Evolutionary conservation across 208 protist species (phyloP).

Genomic region (Crithidia bombi): DNA sequence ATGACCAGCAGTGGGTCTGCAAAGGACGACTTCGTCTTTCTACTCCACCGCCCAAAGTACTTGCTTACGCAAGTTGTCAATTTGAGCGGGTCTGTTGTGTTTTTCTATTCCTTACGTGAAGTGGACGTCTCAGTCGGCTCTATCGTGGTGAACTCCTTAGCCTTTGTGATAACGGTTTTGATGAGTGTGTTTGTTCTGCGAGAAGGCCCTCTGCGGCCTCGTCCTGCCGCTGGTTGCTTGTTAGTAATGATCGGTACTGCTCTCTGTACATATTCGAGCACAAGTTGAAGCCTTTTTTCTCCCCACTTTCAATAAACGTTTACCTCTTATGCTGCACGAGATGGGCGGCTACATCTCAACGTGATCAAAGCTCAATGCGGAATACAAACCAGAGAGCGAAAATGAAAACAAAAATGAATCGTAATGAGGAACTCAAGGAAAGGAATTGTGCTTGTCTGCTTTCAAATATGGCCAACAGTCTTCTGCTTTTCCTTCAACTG

Average conservation of each 20-base stretch:
- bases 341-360: too few species aligned
- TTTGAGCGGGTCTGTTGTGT: conserved; percentile 72
- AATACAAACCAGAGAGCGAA: background rate
- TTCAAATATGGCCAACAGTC: too few species aligned
- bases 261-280: conserved; percentile 69
- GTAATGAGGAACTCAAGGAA: background rate
- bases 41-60: conserved; percentile 74
- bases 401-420: background rate
- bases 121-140: conserved; percentile 84
- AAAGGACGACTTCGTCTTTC: conserved; percentile 65
- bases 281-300: conserved; percentile 6
- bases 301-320: too few species aligned
- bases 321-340: background rate
- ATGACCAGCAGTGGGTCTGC: conserved; percentile 58
- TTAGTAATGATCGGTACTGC: conserved; percentile 74
- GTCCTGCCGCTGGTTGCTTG: conserved; percentile 49
- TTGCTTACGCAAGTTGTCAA: conserved; percentile 69
- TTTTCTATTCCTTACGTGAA: conserved; percentile 76
- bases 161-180: conserved; percentile 84
- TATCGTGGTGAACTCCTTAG: conserved; percentile 82
- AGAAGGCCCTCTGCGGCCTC: conserved; percentile 56
- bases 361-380: too few species aligned
- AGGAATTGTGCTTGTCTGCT: background rate
- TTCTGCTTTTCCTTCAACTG: too few species aligned
- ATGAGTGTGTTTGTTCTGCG: conserved; percentile 72